phyloP scores from a whole-genome alignment of 1,139 yeast genomes.

The Casaregolazyma lundiana region DNA sequence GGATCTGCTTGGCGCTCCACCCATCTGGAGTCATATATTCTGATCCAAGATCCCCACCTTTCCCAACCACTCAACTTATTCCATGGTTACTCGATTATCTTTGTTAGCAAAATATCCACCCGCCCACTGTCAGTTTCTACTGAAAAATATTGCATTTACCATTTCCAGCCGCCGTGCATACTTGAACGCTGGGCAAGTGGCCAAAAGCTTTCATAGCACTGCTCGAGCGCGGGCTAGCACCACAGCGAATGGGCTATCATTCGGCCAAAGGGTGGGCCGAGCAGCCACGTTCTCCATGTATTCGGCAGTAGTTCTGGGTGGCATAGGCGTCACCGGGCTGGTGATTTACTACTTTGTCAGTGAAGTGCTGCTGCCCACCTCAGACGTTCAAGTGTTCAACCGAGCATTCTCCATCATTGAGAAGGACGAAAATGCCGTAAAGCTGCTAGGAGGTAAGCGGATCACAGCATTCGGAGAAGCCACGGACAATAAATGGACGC shows the following conservation, averaged over 20 bases:
- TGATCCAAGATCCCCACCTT: too few species aligned
- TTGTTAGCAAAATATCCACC: too few species aligned
- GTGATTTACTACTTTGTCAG: constrained; percentile 73
- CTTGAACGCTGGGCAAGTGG: not conserved
- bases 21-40: too few species aligned
- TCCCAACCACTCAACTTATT: too few species aligned
- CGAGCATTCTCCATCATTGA: constrained; percentile 76
- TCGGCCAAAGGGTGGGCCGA: constrained; percentile 15
- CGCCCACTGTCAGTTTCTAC: too few species aligned
- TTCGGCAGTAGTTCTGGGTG: constrained; percentile 49
- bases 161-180: not conserved
- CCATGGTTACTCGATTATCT: too few species aligned
- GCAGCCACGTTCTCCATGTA: constrained; percentile 46
- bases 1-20: too few species aligned
- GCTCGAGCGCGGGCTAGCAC: not conserved
- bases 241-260: constrained; percentile 13
- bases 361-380: constrained; percentile 81
- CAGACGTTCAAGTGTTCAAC: constrained; percentile 86
- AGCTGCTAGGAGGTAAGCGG: constrained; percentile 53
- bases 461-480: constrained; percentile 79
- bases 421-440: constrained; percentile 57
- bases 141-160: not conserved
- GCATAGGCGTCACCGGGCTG: constrained; percentile 53
- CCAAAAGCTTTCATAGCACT: not conserved
- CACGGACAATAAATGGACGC: constrained; percentile 70